Conservation (phyloP, 306 rosid genomes). For the Fagus sylvatica region DNA sequence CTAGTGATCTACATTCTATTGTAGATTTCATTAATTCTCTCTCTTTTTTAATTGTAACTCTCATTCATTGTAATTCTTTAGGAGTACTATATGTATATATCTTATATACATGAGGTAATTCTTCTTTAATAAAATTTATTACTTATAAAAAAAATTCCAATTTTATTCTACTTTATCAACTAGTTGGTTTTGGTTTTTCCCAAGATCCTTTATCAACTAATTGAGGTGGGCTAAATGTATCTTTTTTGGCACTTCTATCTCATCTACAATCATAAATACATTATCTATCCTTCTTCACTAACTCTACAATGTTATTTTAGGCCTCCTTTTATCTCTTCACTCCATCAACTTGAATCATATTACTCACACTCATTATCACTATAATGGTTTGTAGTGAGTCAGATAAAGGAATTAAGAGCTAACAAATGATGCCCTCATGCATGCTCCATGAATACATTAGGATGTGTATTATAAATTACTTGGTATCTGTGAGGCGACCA, state of each 20-base stretch:
- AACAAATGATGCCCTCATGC: slow-evolving; percentile 14
- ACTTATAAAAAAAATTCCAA: too few species aligned
- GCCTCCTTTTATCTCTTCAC: not conserved
- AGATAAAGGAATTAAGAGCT: not conserved
- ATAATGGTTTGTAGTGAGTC: not conserved
- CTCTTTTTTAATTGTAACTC: too few species aligned
- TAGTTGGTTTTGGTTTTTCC: not conserved
- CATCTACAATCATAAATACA: not conserved
- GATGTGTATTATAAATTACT: slow-evolving; percentile 44
- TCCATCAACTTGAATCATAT: not conserved
- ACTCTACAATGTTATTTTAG: not conserved
- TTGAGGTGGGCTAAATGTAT: not conserved
- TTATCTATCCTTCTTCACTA: not conserved
- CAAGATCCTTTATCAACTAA: not conserved
- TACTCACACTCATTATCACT: not conserved
- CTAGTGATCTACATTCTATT: too few species aligned
- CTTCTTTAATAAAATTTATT: too few species aligned
- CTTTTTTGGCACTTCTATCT: not conserved
- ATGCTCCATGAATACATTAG: slow-evolving; percentile 24
- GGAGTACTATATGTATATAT: too few species aligned
- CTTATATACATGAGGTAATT: too few species aligned
- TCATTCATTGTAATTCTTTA: too few species aligned
- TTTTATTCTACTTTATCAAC: not conserved
- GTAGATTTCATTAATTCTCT: too few species aligned
- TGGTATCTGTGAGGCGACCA: slow-evolving; percentile 83